Evolutionary conservation across 129 eudicot genomes (phyloP).

Genomic region (Lonicera japonica): DNA sequence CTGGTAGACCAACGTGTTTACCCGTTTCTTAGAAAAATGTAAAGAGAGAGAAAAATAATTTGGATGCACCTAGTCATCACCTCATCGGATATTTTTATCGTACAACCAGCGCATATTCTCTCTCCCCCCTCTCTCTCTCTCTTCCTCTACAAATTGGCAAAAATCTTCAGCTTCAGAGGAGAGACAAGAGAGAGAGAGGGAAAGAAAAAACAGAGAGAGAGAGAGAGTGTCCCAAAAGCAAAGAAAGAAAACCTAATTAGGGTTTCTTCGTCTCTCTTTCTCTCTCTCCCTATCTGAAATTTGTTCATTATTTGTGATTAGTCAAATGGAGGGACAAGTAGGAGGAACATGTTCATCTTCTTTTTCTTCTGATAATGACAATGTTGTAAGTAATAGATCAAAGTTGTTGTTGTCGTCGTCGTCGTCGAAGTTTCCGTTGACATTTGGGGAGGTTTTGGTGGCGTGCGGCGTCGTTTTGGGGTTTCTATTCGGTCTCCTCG

Average conservation of each 20-base stretch:
- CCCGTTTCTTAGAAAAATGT: too few relatives aligned
- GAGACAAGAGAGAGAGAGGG: background rate
- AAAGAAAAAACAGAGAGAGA: constrained; percentile 4
- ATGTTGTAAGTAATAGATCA: constrained; percentile 8
- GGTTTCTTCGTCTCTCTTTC: background rate
- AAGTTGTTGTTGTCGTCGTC: too few relatives aligned
- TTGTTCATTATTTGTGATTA: constrained; percentile 8
- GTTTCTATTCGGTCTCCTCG: constrained; percentile 48
- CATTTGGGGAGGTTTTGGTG: constrained; percentile 45
- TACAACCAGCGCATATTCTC: background rate
- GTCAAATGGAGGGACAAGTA: constrained; percentile 1
- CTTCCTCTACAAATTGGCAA: background rate
- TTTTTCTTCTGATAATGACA: constrained; percentile 17
- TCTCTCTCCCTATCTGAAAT: background rate
- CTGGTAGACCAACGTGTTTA: too few relatives aligned
- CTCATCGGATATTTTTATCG: too few relatives aligned
- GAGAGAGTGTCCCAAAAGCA: constrained; percentile 6
- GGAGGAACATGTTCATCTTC: constrained; percentile 17
- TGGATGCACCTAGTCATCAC: too few relatives aligned
- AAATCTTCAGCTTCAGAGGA: background rate
- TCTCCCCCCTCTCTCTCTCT: background rate
- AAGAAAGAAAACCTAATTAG: background rate
- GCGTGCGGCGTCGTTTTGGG: constrained; percentile 55
- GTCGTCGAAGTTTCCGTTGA: constrained; percentile 54
- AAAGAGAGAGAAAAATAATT: too few relatives aligned